Evolutionary conservation across 805 yeast genomes (phyloP).

Genomic region (Schwanniomyces pseudopolymorphus): DNA sequence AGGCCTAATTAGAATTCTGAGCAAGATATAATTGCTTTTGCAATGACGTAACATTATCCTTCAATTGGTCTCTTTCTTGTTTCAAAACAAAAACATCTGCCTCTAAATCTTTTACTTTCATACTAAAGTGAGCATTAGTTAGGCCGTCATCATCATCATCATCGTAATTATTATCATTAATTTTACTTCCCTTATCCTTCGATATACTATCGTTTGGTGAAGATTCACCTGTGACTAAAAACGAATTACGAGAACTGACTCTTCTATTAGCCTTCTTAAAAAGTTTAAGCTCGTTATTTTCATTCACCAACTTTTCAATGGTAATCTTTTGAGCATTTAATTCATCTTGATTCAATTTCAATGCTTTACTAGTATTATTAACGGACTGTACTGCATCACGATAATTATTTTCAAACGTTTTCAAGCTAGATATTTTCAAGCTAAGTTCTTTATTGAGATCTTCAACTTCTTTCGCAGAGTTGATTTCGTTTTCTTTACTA

Average conservation of each 20-base stretch:
- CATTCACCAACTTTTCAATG: conserved; percentile 56
- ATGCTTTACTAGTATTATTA: conserved; percentile 71
- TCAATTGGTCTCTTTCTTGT: conserved; percentile 81
- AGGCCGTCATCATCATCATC: conserved; percentile 31
- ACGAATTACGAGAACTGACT: conserved; percentile 25
- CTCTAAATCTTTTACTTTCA: conserved; percentile 77
- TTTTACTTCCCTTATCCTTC: conserved; percentile 12
- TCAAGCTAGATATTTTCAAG: conserved; percentile 27
- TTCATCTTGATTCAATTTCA: conserved; percentile 72
- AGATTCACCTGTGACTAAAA: conserved; percentile 22
- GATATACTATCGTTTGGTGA: conserved; percentile 15
- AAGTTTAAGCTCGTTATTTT: conserved; percentile 67
- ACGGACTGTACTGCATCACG: conserved; percentile 70
- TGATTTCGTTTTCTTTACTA: conserved; percentile 42
- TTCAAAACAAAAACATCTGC: conserved; percentile 79
- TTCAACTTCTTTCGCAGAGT: conserved; percentile 33
- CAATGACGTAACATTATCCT: conserved; percentile 55
- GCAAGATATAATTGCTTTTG: conserved; percentile 54
- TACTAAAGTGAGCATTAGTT: conserved; percentile 58
- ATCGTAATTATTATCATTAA: conserved; percentile 8
- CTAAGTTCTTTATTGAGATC: conserved; percentile 30
- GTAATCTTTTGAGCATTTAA: conserved; percentile 56
- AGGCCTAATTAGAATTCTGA: neutral
- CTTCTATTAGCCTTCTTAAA: conserved; percentile 45
- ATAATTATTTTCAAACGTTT: conserved; percentile 61